Base-by-base conservation (phyloP, 768 basidiomycete genomes). In the Russula sp. region DNA sequence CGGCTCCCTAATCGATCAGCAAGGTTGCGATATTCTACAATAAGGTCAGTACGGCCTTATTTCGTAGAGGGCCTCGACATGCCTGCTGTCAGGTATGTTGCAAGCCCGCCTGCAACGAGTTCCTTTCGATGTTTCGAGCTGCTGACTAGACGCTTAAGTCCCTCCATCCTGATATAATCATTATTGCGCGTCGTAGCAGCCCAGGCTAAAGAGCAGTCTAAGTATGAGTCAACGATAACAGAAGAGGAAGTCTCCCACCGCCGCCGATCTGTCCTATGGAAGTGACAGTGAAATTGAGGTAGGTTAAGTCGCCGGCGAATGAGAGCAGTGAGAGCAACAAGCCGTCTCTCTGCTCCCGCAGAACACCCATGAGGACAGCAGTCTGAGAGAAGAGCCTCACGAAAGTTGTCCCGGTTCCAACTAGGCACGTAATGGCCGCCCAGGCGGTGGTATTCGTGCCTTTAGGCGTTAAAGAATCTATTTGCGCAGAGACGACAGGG, bases 131-230 rank as follows among this genome's bases (percentile, higher is more conserved):
- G 87, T 24, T 69, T 63, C 20, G 78, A 71, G 49, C 81, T 73
- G 68, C 75, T 77, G 7, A 88, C 82, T 14, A 84, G 72, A 59
- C 78, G 77, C 59, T 88, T 85, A 67, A 89, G 74, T 24, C 90
- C 90, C 70, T 87, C 79, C 73, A 84, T 81, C 28, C 79, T 79
- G 55, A 90, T 73, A 63, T 82, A 91, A 64, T 89, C 81, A 0
- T 77, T 62, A 71, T 90, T 76, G 57, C 75, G 84, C 18, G 84
- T 87, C 3, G 87, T 90, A 3, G 89, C 89, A 36, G 85, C 88
- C 88, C 88, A 92, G 5, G 85, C 84, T 79, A 50, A 22, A 22
- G 44, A n/a, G 26, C 2, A 30, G 5, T 32, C 5, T 61, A 14
- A 57, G 55, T 3, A 36, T 6, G 10, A 36, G 5, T 28, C 38